Percentiles rank a stretch among this genome's conserved stretches.
These are phyloP conservation scores for peach (Prunus persica) DNA, from an alignment of 306 rosid species.

Conservation along the genomic window DNA sequence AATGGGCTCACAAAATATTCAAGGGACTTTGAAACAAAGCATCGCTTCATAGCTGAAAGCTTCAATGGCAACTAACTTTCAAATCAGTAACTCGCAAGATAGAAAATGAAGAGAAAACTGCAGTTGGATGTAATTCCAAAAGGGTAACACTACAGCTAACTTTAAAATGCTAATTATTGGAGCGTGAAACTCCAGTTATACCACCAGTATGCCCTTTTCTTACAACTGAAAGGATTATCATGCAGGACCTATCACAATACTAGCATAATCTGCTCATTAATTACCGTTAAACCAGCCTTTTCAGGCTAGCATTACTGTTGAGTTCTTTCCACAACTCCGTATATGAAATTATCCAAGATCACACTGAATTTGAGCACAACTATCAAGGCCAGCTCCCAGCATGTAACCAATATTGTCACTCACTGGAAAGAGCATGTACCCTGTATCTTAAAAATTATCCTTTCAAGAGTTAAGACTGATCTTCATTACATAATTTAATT, in stretches of 20 bases:
- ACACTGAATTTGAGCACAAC: not conserved
- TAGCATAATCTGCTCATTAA: not conserved
- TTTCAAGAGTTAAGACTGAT: not conserved
- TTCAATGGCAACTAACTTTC: not conserved
- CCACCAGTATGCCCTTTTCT: not conserved
- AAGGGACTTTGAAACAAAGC: not conserved
- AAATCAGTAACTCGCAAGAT: not conserved
- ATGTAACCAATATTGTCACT: slow-evolving; percentile 4
- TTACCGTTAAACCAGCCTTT: not conserved
- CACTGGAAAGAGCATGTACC: not conserved
- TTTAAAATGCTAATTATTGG: not conserved
- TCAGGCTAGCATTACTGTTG: not conserved
- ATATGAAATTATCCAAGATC: not conserved
- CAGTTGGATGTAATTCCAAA: not conserved
- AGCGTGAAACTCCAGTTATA: not conserved
- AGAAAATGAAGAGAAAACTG: not conserved
- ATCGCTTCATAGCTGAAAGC: not conserved
- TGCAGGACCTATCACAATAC: not conserved
- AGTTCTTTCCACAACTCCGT: not conserved
- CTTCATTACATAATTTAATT: not conserved
- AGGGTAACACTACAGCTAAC: not conserved
- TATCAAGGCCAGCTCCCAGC: not conserved
- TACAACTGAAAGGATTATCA: not conserved
- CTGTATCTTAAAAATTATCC: not conserved
- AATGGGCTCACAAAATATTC: not conserved